Evolutionary conservation across 257 asterid species (phyloP).

Genomic region (Coffea eugenioides): DNA sequence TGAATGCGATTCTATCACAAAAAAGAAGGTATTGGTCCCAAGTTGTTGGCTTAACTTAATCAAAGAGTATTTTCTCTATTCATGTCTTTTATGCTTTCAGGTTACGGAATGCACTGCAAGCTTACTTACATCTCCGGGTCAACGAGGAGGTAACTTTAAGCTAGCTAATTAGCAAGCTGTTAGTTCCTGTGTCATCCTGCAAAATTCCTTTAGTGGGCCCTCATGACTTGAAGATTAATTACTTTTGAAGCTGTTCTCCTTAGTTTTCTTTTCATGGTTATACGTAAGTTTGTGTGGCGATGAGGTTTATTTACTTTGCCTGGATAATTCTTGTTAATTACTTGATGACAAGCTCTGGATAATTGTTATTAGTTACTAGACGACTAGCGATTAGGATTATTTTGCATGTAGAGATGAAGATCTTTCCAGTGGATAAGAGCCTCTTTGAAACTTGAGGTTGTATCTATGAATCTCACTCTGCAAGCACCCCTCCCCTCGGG

Average conservation of each 20-base stretch:
- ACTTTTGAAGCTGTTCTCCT: not conserved
- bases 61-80: constrained; percentile 7
- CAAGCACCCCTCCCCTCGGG: not conserved
- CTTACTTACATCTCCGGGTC: constrained; percentile 50
- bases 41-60: constrained; percentile 23
- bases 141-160: constrained; percentile 39
- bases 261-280: not conserved
- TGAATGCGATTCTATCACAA: constrained; percentile 64
- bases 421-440: not conserved
- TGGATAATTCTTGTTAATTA: no score
- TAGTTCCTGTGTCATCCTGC: not conserved
- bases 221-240: not conserved
- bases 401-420: not conserved
- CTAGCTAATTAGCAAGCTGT: no score
- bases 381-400: no score
- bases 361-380: no score
- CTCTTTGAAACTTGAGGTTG: not conserved
- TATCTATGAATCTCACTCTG: not conserved
- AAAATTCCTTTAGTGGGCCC: not conserved
- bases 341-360: not conserved
- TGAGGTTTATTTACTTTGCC: not conserved
- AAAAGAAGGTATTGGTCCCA: constrained; percentile 59
- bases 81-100: constrained; percentile 34
- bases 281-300: not conserved
- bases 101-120: constrained; percentile 58